phyloP scores from a whole-genome alignment of 768 basidiomycete species.

The Imleria badia region DNA sequence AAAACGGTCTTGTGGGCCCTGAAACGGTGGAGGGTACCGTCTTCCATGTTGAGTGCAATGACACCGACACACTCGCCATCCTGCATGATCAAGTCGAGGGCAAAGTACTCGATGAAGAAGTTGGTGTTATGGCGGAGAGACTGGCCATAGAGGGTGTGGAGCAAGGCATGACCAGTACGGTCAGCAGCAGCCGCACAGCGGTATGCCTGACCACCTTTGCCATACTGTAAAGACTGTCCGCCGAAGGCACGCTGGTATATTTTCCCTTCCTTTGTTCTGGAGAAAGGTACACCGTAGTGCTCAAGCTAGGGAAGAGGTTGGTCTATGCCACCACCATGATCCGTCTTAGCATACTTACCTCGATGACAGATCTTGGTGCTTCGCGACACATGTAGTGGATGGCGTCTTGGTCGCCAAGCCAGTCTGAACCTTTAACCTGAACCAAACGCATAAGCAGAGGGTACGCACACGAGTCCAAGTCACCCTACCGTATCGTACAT shows the following conservation, averaged over 20 bases:
- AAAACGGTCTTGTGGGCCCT: constrained; percentile 97
- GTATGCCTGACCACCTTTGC: constrained; percentile 99
- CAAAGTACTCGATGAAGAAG: constrained; percentile 99
- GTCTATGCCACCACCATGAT: neutral
- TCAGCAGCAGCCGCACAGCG: constrained; percentile 98
- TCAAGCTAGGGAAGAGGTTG: constrained; percentile 64
- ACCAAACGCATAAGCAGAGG: constrained; percentile 16
- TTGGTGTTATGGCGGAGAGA: constrained; percentile 98
- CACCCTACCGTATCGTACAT: constrained; percentile 89
- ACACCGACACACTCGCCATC: constrained; percentile 99
- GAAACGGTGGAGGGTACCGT: constrained; percentile 98
- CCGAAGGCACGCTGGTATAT: constrained; percentile 99
- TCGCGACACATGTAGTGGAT: constrained; percentile 99
- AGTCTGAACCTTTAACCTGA: constrained; percentile 98
- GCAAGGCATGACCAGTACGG: constrained; percentile 96
- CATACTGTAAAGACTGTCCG: constrained; percentile 94
- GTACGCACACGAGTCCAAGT: neutral
- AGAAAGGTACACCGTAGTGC: constrained; percentile 98
- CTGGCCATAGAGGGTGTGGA: constrained; percentile 99
- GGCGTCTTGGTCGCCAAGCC: constrained; percentile 99
- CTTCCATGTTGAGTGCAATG: constrained; percentile 99
- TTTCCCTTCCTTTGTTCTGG: constrained; percentile 96
- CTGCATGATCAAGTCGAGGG: constrained; percentile 98
- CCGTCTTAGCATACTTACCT: constrained; percentile 66
- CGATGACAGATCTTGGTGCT: constrained; percentile 90